phyloP scores from a whole-genome alignment of 345 rosid species.

The Carallia brachiata region DNA sequence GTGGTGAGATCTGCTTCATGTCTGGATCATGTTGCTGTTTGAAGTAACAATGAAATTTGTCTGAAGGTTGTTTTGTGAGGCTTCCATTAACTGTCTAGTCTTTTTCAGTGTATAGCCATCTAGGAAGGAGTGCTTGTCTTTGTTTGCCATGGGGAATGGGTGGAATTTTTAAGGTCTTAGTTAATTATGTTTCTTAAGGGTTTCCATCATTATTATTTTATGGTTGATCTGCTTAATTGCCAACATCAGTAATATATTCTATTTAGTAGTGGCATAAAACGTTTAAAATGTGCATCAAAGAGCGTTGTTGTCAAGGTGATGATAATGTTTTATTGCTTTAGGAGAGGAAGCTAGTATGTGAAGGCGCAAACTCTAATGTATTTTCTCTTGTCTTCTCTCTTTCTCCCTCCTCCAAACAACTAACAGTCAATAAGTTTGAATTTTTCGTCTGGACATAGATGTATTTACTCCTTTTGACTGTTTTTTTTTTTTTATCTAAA shows the following conservation, averaged over 20 bases:
- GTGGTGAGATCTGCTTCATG: neutral
- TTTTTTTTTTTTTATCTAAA: too few relatives aligned
- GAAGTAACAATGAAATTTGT: constrained; percentile 11
- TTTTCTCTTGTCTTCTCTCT: too few relatives aligned
- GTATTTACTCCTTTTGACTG: too few relatives aligned
- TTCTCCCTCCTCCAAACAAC: too few relatives aligned
- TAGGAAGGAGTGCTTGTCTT: constrained; percentile 4
- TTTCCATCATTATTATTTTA: neutral
- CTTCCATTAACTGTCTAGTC: constrained; percentile 15
- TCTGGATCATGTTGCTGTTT: constrained; percentile 13
- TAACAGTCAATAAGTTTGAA: too few relatives aligned
- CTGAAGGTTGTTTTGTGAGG: constrained; percentile 14
- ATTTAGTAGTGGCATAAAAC: neutral
- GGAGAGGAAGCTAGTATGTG: too few relatives aligned
- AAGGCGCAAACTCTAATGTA: too few relatives aligned
- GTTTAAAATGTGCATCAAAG: too few relatives aligned
- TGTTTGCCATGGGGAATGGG: neutral
- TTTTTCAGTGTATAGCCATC: neutral
- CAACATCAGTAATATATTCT: neutral
- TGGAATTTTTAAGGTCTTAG: neutral
- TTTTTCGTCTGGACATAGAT: too few relatives aligned
- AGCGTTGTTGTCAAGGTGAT: too few relatives aligned
- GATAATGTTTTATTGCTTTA: too few relatives aligned
- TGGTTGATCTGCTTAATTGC: neutral
- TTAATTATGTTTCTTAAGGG: neutral